Evolutionary conservation across 495 filamentous ascomycete species (phyloP).

Genomic region (Neurospora cerealis): DNA sequence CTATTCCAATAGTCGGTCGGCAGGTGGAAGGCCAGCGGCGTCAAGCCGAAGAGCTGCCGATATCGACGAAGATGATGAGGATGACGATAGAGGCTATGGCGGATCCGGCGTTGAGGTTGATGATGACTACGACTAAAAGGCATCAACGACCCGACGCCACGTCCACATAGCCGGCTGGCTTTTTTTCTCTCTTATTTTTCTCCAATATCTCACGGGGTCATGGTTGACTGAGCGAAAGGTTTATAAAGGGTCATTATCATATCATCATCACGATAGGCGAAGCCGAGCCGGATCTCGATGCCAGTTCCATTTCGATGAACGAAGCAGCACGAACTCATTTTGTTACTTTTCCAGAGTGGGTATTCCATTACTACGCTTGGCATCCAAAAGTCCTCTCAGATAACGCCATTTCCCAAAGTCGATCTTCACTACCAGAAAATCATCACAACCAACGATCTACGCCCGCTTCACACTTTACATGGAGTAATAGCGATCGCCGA

Average conservation of each 20-base stretch:
- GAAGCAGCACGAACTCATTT: neutral
- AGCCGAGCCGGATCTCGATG: neutral
- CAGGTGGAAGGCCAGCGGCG: slow-evolving; percentile 5
- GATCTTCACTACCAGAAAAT: neutral
- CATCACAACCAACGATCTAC: neutral
- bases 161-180: neutral
- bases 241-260: neutral
- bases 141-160: neutral
- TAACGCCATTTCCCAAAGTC: neutral
- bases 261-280: neutral
- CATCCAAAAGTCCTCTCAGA: neutral
- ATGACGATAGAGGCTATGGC: slow-evolving; percentile 33
- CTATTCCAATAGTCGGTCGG: neutral
- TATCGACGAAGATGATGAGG: slow-evolving; percentile 37
- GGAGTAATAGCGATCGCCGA: slow-evolving; percentile 94
- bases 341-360: neutral
- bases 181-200: neutral
- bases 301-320: neutral
- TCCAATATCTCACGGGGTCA: neutral
- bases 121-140: slow-evolving; percentile 28
- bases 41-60: slow-evolving; percentile 16
- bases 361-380: neutral
- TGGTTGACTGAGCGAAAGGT: neutral
- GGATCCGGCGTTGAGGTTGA: slow-evolving; percentile 34
- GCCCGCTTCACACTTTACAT: slow-evolving; percentile 38